Conservation (phyloP, 371 early-diverging fungal species). For the Phascolomyces articulosus region DNA sequence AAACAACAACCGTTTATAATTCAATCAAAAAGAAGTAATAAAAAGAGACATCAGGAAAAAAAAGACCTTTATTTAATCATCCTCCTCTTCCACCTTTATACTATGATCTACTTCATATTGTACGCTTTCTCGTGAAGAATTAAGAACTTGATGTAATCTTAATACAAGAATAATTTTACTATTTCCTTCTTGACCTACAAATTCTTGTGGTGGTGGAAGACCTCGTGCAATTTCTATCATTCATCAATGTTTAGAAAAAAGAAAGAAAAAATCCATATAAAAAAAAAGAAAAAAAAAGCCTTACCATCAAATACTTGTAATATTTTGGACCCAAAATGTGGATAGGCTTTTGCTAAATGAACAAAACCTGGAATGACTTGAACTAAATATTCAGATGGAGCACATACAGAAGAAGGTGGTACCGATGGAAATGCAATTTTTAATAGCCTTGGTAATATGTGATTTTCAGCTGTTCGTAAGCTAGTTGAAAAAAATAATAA, state of each 20-base stretch:
- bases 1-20: too few species aligned
- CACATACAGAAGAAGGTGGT: constrained; percentile 21
- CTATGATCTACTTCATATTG: constrained; percentile 24
- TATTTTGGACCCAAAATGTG: constrained; percentile 42
- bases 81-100: not conserved
- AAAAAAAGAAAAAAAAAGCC: not conserved
- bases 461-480: constrained; percentile 34
- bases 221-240: constrained; percentile 36
- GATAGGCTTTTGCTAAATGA: constrained; percentile 47
- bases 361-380: constrained; percentile 49
- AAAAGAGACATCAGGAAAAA: too few species aligned
- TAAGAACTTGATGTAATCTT: constrained; percentile 41
- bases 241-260: too few species aligned
- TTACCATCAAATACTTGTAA: constrained; percentile 41
- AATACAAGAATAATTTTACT: constrained; percentile 44
- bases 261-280: too few species aligned
- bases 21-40: too few species aligned
- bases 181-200: constrained; percentile 47
- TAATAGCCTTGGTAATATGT: constrained; percentile 39
- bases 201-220: constrained; percentile 40
- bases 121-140: constrained; percentile 34
- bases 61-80: not conserved
- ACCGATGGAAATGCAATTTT: constrained; percentile 41
- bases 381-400: constrained; percentile 42
- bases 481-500: constrained; percentile 13